phyloP scores from a whole-genome alignment of 106 monocot genomes.

The Phalaenopsis equestris region DNA sequence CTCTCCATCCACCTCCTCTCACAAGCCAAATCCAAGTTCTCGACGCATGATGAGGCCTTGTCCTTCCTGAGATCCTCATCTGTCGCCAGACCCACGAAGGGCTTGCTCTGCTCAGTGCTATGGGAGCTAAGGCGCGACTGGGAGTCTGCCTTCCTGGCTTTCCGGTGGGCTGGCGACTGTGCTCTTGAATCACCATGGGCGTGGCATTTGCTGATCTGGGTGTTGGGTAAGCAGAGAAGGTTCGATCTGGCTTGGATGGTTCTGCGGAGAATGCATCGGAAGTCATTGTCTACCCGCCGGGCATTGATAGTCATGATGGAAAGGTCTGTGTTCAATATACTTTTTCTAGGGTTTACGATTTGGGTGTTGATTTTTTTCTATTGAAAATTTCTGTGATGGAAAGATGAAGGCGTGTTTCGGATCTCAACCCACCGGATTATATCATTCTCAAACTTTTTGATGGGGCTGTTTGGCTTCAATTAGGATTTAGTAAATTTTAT shows the following conservation, averaged over 20 bases:
- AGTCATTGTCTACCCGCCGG: slow-evolving; percentile 27
- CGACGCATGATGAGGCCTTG: slow-evolving; percentile 31
- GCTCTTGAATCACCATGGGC: slow-evolving; percentile 24
- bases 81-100: slow-evolving; percentile 12
- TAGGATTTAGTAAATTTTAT: too few species aligned
- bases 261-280: slow-evolving; percentile 38
- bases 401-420: too few species aligned
- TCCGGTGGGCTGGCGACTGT: slow-evolving; percentile 44
- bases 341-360: too few species aligned
- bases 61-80: slow-evolving; percentile 22
- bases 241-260: slow-evolving; percentile 60
- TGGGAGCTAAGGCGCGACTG: slow-evolving; percentile 69
- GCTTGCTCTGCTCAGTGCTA: slow-evolving; percentile 36
- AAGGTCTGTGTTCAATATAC: slow-evolving; percentile 23
- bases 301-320: slow-evolving; percentile 63
- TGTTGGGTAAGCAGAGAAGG: slow-evolving; percentile 45
- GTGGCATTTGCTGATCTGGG: slow-evolving; percentile 61
- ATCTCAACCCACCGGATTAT: too few species aligned
- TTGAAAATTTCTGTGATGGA: too few species aligned
- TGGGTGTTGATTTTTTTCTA: too few species aligned
- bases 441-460: too few species aligned
- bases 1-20: slow-evolving; percentile 33
- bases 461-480: too few species aligned
- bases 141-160: slow-evolving; percentile 54
- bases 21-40: slow-evolving; percentile 23